Evolutionary conservation across 2,329 filamentous ascomycete genomes (phyloP).

Genomic region (Scedosporium boydii): DNA sequence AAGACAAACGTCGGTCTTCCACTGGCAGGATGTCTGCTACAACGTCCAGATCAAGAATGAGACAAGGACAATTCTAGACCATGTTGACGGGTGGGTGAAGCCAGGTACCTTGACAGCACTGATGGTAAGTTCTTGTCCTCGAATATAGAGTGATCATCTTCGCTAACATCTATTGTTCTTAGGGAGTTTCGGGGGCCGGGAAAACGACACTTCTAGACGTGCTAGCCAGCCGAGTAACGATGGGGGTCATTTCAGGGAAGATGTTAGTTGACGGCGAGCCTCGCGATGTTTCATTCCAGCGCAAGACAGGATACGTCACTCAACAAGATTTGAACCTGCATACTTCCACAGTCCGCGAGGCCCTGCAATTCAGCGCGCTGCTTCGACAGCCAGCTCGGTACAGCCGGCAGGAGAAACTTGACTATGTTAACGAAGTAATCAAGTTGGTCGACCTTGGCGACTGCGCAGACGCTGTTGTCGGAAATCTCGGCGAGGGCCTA

Average conservation of each 20-base stretch:
- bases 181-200: conserved; percentile 31
- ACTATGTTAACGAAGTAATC: conserved; percentile 44
- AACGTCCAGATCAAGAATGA: conserved; percentile 63
- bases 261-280: conserved; percentile 60
- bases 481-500: conserved; percentile 30
- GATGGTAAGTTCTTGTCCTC: conserved; percentile 31
- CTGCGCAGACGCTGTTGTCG: conserved; percentile 44
- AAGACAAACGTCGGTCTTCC: conserved; percentile 37
- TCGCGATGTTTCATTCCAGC: conserved; percentile 58
- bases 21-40: conserved; percentile 65
- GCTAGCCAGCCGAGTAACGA: conserved; percentile 58
- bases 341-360: conserved; percentile 36
- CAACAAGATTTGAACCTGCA: conserved; percentile 47
- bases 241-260: conserved; percentile 61
- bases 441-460: conserved; percentile 45
- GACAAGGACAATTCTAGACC: conserved; percentile 54
- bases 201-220: conserved; percentile 59
- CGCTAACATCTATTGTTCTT: neutral
- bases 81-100: conserved; percentile 68
- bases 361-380: conserved; percentile 30
- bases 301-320: conserved; percentile 63
- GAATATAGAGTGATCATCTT: neutral
- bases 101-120: conserved; percentile 65
- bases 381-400: conserved; percentile 34
- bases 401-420: conserved; percentile 37